Percentiles rank a stretch among this genome's conserved stretches.
Conservation (phyloP, 805 yeast genomes). For the Metschnikowia drakensbergensis region DNA sequence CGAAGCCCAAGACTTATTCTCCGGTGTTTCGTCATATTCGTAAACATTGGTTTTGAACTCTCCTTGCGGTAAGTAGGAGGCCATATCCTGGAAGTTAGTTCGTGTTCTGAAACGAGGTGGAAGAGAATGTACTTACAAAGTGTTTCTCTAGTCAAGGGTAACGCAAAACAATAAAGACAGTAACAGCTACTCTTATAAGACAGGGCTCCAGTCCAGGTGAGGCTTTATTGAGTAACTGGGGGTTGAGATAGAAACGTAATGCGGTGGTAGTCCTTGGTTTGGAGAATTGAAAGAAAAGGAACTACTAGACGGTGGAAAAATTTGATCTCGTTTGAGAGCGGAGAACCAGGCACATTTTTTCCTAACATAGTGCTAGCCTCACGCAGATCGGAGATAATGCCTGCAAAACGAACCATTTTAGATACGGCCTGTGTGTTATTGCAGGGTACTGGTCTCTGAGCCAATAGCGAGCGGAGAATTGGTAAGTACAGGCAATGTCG, state of each 20-base stretch:
- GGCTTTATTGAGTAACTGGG: not conserved
- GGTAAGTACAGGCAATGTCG: not conserved
- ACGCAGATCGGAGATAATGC: constrained; percentile 5
- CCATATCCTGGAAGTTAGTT: constrained; percentile 15
- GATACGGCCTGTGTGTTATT: not conserved
- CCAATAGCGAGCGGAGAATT: constrained; percentile 2
- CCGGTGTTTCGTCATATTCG: constrained; percentile 69
- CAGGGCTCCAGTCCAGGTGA: not conserved
- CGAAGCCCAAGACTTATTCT: constrained; percentile 88
- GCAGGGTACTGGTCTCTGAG: not conserved
- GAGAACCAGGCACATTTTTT: constrained; percentile 3
- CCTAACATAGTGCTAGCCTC: not conserved
- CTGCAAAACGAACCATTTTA: not conserved
- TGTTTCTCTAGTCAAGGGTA: constrained; percentile 1
- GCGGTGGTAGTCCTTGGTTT: not conserved
- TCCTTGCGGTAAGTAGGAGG: constrained; percentile 36
- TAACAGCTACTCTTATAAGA: constrained; percentile 1
- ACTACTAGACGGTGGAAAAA: constrained; percentile 1
- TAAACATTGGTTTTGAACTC: constrained; percentile 45
- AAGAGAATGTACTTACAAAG: constrained; percentile 1
- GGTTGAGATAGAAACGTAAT: not conserved
- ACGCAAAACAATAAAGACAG: constrained; percentile 1
- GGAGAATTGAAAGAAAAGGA: not conserved
- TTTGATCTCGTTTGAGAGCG: not conserved
- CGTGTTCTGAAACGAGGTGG: not conserved